These are phyloP conservation scores for Baeospora myosura DNA, from an alignment of 1,284 basidiomycete genomes.

Conservation along the genomic window DNA sequence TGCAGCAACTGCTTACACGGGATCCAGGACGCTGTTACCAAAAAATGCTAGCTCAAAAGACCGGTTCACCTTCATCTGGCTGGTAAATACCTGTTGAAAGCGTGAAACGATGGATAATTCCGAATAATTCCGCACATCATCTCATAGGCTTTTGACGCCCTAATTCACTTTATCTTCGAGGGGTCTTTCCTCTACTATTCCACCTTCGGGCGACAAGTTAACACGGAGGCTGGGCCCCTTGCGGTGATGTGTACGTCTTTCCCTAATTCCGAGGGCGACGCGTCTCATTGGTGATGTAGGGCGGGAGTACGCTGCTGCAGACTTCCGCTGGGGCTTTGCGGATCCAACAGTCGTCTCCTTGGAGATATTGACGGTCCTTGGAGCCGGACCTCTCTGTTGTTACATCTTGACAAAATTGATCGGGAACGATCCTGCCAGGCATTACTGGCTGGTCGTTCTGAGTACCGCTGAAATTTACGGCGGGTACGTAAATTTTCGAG, in stretches of 20 bases:
- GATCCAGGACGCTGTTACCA: slow-evolving; percentile 48
- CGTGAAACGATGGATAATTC: too few species aligned
- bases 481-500: too few species aligned
- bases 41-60: slow-evolving; percentile 58
- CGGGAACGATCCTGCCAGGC: slow-evolving; percentile 55
- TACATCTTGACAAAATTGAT: slow-evolving; percentile 62
- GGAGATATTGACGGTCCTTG: slow-evolving; percentile 75
- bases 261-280: slow-evolving; percentile 2
- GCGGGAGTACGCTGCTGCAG: slow-evolving; percentile 65
- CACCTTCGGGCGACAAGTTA: slow-evolving; percentile 64
- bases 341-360: slow-evolving; percentile 76
- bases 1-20: slow-evolving; percentile 41
- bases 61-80: slow-evolving; percentile 64
- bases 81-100: slow-evolving; percentile 34
- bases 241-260: slow-evolving; percentile 65
- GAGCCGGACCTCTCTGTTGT: slow-evolving; percentile 64
- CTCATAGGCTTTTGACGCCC: slow-evolving; percentile 61
- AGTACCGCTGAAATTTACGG: slow-evolving; percentile 73
- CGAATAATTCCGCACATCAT: neutral
- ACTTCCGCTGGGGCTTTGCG: slow-evolving; percentile 71
- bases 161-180: slow-evolving; percentile 75
- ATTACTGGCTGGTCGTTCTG: slow-evolving; percentile 76
- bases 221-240: slow-evolving; percentile 58
- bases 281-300: too few species aligned
- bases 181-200: slow-evolving; percentile 74